phyloP scores from a whole-genome alignment of 352 stramenopile genomes.

The Phytophthora brassicae region DNA sequence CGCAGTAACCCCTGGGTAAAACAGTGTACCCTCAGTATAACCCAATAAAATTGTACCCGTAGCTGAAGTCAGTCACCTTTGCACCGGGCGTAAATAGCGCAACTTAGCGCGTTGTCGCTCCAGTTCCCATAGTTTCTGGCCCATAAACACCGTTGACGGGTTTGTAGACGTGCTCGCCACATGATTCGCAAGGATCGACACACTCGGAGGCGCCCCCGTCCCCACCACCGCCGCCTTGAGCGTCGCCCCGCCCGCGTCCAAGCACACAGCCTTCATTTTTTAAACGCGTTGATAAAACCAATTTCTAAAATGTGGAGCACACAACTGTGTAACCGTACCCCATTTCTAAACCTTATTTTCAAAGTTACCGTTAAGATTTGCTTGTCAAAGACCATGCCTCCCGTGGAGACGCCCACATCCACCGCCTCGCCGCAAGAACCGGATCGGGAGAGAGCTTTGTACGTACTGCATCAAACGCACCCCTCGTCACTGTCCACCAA shows the following conservation, averaged over 20 bases:
- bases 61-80: conserved; percentile 14
- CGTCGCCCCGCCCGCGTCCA: conserved; percentile 64
- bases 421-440: not conserved
- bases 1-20: conserved; percentile 63
- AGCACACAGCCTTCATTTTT: conserved; percentile 41
- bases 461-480: not conserved
- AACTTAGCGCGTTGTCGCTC: conserved; percentile 56
- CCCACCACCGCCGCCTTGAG: conserved; percentile 60
- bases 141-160: conserved; percentile 33
- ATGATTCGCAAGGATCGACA: conserved; percentile 49
- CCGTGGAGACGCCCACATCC: not conserved
- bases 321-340: too few relatives aligned
- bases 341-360: too few relatives aligned
- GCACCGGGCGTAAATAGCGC: conserved; percentile 44
- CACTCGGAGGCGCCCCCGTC: not conserved
- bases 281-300: too few relatives aligned
- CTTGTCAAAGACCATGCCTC: conserved; percentile 18
- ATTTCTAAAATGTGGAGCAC: too few relatives aligned
- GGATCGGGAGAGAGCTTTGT: conserved; percentile 33
- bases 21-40: conserved; percentile 20
- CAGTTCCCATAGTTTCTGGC: conserved; percentile 51
- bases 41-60: conserved; percentile 6
- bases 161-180: conserved; percentile 35
- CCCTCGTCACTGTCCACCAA: not conserved
- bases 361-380: not conserved